These are phyloP conservation scores for Astragalus membranaceus DNA, from an alignment of 306 rosid species.

Conservation along the genomic window DNA sequence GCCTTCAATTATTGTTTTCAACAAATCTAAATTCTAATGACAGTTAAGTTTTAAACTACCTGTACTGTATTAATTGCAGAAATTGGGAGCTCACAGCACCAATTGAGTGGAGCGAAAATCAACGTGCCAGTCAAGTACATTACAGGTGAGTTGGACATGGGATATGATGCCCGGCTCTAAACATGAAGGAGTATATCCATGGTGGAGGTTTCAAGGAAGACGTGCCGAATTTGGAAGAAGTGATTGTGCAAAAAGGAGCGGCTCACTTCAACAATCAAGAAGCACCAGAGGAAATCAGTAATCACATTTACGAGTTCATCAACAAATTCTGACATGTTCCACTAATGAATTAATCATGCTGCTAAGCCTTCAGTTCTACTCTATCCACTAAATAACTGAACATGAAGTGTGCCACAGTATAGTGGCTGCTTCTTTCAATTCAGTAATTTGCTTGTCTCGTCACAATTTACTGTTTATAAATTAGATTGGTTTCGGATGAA, in stretches of 20 bases:
- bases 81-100: constrained; percentile 35
- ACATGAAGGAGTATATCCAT: constrained; percentile 10
- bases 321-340: background rate
- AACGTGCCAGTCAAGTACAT: constrained; percentile 22
- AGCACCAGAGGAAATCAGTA: constrained; percentile 13
- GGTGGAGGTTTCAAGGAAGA: constrained; percentile 32
- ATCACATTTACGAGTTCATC: constrained; percentile 24
- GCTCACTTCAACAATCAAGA: constrained; percentile 41
- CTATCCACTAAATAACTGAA: too few relatives aligned
- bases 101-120: constrained; percentile 18
- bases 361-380: background rate
- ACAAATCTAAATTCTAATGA: background rate
- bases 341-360: background rate
- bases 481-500: too few relatives aligned
- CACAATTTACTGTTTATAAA: too few relatives aligned
- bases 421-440: too few relatives aligned
- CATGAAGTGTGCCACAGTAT: too few relatives aligned
- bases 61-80: constrained; percentile 1
- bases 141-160: constrained; percentile 28
- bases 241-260: constrained; percentile 28
- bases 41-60: background rate
- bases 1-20: background rate
- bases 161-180: constrained; percentile 11
- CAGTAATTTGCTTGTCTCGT: too few relatives aligned
- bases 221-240: constrained; percentile 26